A percentile compares a stretch with the other conserved stretches of the same genome.
phyloP scores from a whole-genome alignment of 805 yeast species.

The Saitoella complicata region DNA sequence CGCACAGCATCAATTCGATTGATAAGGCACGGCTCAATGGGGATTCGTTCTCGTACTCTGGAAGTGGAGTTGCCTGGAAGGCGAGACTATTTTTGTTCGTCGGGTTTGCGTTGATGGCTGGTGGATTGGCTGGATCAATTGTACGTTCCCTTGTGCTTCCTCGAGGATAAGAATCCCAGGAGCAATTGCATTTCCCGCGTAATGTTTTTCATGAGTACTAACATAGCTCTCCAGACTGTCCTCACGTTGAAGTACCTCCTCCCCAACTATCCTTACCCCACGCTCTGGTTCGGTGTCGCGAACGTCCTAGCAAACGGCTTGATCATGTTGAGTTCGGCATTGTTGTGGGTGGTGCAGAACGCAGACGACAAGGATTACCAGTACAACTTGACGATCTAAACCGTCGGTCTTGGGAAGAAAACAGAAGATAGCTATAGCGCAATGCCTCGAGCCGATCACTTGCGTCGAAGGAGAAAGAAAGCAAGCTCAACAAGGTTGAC shows the following conservation, averaged over 20 bases:
- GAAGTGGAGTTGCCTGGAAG: slow-evolving; percentile 61
- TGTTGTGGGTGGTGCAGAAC: slow-evolving; percentile 87
- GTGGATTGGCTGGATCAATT: slow-evolving; percentile 84
- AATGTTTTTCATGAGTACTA: too few relatives aligned
- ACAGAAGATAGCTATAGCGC: neutral
- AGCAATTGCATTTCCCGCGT: too few relatives aligned
- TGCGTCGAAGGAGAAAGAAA: neutral
- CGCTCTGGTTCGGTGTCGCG: slow-evolving; percentile 84
- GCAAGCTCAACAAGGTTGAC: neutral
- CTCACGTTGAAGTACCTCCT: slow-evolving; percentile 69
- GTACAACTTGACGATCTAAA: slow-evolving; percentile 63
- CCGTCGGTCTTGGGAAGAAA: neutral
- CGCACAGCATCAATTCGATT: slow-evolving; percentile 35
- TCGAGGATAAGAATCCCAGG: neutral
- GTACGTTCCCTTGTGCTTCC: slow-evolving; percentile 21
- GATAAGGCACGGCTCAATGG: slow-evolving; percentile 42
- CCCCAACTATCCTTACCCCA: slow-evolving; percentile 67
- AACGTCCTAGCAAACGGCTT: slow-evolving; percentile 67
- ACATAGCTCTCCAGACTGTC: slow-evolving; percentile 24
- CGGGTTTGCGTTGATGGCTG: slow-evolving; percentile 85
- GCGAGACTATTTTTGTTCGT: slow-evolving; percentile 78
- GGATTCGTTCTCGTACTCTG: slow-evolving; percentile 26
- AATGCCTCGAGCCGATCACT: neutral
- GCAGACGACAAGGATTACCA: slow-evolving; percentile 83
- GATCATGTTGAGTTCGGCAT: slow-evolving; percentile 75